Percentiles rank a stretch among this genome's conserved stretches.
These are phyloP conservation scores for Viola odorata DNA, from an alignment of 345 rosid genomes.

Conservation along the genomic window DNA sequence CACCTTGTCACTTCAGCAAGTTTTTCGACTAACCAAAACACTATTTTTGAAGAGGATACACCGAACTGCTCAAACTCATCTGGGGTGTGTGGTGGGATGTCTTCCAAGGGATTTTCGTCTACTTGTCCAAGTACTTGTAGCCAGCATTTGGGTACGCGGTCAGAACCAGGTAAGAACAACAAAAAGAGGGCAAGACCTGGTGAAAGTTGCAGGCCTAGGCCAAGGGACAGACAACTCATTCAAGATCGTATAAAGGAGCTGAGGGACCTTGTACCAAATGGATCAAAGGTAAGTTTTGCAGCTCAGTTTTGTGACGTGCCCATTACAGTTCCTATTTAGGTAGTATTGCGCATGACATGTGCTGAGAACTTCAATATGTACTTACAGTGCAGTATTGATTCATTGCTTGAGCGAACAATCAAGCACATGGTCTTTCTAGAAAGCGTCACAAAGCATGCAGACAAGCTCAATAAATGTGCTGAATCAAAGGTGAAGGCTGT, in stretches of 20 bases:
- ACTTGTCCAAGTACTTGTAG: conserved; percentile 57
- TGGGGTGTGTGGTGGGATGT: conserved; percentile 50
- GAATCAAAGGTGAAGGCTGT: conserved; percentile 46
- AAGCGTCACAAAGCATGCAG: conserved; percentile 81
- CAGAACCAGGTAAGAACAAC: conserved; percentile 56
- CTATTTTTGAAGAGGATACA: conserved; percentile 35
- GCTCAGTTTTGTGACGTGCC: conserved; percentile 2
- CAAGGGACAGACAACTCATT: conserved; percentile 95
- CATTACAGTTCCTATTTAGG: conserved; percentile 3
- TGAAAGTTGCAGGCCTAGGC: conserved; percentile 86
- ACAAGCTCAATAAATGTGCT: conserved; percentile 71
- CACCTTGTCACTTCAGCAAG: conserved; percentile 34
- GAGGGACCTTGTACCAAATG: conserved; percentile 91
- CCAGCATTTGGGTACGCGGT: conserved; percentile 57
- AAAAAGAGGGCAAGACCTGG: conserved; percentile 80
- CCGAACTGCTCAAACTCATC: conserved; percentile 44
- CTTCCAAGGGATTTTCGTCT: conserved; percentile 68
- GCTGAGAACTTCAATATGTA: conserved; percentile 25
- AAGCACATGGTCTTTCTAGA: conserved; percentile 86
- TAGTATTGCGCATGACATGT: conserved; percentile 7
- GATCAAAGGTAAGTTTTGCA: conserved; percentile 72
- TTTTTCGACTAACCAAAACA: conserved; percentile 41
- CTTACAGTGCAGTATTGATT: conserved; percentile 94
- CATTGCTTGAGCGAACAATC: conserved; percentile 90
- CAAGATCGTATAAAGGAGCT: conserved; percentile 97